Evolutionary conservation across 345 rosid species (phyloP).

Genomic region (Dipteronia dyeriana): DNA sequence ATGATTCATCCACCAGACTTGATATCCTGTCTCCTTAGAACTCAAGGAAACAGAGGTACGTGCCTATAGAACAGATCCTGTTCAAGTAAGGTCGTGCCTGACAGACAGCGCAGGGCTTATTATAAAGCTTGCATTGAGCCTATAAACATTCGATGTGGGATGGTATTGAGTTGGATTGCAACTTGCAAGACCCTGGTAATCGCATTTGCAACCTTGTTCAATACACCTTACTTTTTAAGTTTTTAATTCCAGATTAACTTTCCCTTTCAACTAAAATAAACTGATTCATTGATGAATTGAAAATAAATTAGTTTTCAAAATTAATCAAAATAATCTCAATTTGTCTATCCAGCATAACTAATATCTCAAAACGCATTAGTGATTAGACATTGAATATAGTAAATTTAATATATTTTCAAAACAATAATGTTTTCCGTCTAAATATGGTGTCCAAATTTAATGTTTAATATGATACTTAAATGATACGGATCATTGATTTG

Average conservation of each 20-base stretch:
- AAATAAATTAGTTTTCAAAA: too few relatives aligned
- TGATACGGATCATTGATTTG: too few relatives aligned
- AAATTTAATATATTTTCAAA: too few relatives aligned
- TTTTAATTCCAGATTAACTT: neutral
- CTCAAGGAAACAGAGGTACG: conserved; percentile 6
- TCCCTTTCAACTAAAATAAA: neutral
- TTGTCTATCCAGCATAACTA: neutral
- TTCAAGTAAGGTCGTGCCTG: neutral
- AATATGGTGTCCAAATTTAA: too few relatives aligned
- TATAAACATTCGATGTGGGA: neutral
- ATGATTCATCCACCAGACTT: conserved; percentile 6
- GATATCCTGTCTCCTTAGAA: conserved; percentile 11
- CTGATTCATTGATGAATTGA: neutral
- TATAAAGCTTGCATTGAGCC: neutral
- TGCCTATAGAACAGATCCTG: conserved; percentile 15
- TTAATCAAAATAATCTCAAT: too few relatives aligned
- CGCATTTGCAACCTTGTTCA: neutral
- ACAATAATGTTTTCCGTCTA: too few relatives aligned
- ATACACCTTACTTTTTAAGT: neutral
- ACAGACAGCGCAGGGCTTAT: rapidly evolving
- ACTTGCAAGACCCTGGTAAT: neutral
- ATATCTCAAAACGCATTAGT: too few relatives aligned
- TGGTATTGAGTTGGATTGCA: neutral
- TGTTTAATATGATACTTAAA: too few relatives aligned
- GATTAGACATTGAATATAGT: too few relatives aligned